These are phyloP conservation scores for Mesembryanthemum crystallinum DNA, from an alignment of 148 eudicot genomes.

Conservation along the genomic window DNA sequence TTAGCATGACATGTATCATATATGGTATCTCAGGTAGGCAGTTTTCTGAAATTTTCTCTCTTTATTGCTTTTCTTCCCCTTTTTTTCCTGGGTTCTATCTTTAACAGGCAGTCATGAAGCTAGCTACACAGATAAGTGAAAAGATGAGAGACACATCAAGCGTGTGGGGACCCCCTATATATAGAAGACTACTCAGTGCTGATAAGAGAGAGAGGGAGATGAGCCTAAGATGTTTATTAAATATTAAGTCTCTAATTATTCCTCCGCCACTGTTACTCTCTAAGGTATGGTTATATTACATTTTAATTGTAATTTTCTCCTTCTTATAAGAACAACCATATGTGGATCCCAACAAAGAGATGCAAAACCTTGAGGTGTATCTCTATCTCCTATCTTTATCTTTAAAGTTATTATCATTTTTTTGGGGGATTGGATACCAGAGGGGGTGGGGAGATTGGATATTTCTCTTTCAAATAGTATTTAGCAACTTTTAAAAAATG, in stretches of 20 bases:
- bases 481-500: too few relatives aligned
- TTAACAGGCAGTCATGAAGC: constrained; percentile 67
- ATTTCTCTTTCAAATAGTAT: too few relatives aligned
- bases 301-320: not conserved
- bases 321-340: not conserved
- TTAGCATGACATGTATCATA: not conserved
- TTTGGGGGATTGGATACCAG: too few relatives aligned
- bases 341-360: not conserved
- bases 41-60: constrained; percentile 2
- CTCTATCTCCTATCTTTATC: too few relatives aligned
- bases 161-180: constrained; percentile 75
- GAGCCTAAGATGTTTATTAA: constrained; percentile 73
- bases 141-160: constrained; percentile 66
- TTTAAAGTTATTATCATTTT: too few relatives aligned
- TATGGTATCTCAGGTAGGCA: not conserved
- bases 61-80: not conserved
- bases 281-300: constrained; percentile 40
- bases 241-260: constrained; percentile 41
- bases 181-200: constrained; percentile 71
- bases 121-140: constrained; percentile 51
- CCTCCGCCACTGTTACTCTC: constrained; percentile 64
- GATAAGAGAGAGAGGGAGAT: constrained; percentile 81
- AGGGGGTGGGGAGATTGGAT: too few relatives aligned
- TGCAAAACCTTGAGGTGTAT: not conserved
- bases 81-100: not conserved